A percentile compares a stretch with the other conserved stretches of the same genome.
Evolutionary conservation across 2,329 filamentous ascomycete genomes (phyloP).

Genomic region (Volutella citrinella): DNA sequence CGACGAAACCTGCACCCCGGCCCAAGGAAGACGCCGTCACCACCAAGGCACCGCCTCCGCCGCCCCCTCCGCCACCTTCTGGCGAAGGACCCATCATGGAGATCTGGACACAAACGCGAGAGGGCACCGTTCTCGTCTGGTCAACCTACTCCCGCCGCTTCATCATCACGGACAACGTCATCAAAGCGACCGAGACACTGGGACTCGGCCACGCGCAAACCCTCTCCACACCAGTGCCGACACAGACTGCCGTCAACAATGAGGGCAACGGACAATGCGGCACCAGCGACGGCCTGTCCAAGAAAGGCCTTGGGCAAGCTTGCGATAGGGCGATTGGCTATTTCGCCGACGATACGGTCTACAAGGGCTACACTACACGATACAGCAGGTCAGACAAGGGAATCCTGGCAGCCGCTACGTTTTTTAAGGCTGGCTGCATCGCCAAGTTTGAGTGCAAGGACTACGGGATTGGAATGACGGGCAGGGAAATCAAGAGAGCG

Average conservation of each 20-base stretch:
- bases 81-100: too few species aligned
- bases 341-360: slow-evolving; percentile 8
- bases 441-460: slow-evolving; percentile 13
- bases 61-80: too few species aligned
- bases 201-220: slow-evolving; percentile 1
- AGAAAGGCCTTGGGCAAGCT: slow-evolving; percentile 4
- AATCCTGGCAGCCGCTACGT: slow-evolving; percentile 1
- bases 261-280: slow-evolving; percentile 9
- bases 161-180: not conserved
- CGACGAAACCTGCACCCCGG: too few species aligned
- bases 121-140: slow-evolving; percentile 7
- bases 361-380: slow-evolving; percentile 7
- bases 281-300: slow-evolving; percentile 7
- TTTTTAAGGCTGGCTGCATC: slow-evolving; percentile 7
- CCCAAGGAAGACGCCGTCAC: too few species aligned
- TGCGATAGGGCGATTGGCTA: slow-evolving; percentile 8
- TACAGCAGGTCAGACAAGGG: slow-evolving; percentile 10
- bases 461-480: slow-evolving; percentile 12
- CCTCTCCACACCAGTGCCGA: slow-evolving; percentile 6
- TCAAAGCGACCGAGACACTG: not conserved
- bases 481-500: slow-evolving; percentile 11
- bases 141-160: slow-evolving; percentile 2
- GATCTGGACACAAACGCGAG: too few species aligned
- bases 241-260: slow-evolving; percentile 10
- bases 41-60: too few species aligned